A percentile compares a stretch with the other conserved stretches of the same genome.
phyloP scores from a whole-genome alignment of 345 rosid genomes.

The Sonneratia caseolaris region DNA sequence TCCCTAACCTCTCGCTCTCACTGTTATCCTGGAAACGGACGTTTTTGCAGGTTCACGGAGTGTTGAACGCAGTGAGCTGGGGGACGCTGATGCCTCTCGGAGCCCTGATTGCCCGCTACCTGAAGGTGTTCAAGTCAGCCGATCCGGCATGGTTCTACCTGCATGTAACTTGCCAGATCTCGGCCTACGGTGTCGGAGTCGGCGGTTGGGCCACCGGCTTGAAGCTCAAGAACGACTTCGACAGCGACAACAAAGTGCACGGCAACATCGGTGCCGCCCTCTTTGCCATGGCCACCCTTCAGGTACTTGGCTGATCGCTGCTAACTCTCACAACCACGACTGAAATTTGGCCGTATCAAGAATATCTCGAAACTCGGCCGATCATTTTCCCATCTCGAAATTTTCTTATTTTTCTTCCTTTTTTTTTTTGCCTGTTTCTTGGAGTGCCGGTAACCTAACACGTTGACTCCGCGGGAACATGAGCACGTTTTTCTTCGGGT shows the following conservation, averaged over 20 bases:
- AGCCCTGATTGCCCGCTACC: slow-evolving; percentile 22
- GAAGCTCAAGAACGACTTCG: slow-evolving; percentile 13
- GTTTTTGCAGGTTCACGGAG: slow-evolving; percentile 17
- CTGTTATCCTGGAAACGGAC: neutral
- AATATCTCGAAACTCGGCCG: neutral
- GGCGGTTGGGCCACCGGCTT: slow-evolving; percentile 22
- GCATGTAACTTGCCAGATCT: slow-evolving; percentile 16
- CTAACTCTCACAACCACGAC: neutral
- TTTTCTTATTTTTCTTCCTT: too few relatives aligned
- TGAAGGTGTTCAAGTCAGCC: slow-evolving; percentile 20
- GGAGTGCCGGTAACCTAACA: too few relatives aligned
- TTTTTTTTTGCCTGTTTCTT: too few relatives aligned
- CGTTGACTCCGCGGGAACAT: too few relatives aligned
- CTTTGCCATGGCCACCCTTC: slow-evolving; percentile 17
- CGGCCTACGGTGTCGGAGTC: slow-evolving; percentile 20
- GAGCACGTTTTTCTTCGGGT: too few relatives aligned
- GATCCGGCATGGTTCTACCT: slow-evolving; percentile 27
- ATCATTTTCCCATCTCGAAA: too few relatives aligned
- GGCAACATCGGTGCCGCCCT: slow-evolving; percentile 19
- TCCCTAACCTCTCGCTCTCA: too few relatives aligned
- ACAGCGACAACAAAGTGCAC: slow-evolving; percentile 7
- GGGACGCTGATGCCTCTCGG: slow-evolving; percentile 24
- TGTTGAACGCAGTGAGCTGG: slow-evolving; percentile 28
- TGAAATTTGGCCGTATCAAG: too few relatives aligned
- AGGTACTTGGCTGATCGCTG: slow-evolving; percentile 5